Base-by-base conservation (phyloP, 1,139 yeast species). In the Saccharomyces hybrid region DNA sequence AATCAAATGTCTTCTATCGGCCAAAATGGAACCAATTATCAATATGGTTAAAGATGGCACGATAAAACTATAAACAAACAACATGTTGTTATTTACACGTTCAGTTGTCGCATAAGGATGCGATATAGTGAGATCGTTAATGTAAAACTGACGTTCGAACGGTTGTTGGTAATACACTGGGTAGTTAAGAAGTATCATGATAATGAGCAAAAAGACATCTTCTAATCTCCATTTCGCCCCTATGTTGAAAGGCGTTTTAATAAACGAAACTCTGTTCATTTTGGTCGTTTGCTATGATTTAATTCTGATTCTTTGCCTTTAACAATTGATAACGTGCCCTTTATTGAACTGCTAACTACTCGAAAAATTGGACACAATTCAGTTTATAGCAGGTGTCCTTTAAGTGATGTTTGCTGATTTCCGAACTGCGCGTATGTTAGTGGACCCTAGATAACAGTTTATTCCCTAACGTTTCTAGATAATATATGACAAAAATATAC, bases 21-120 rank as follows among this genome's bases (percentile, higher is more conserved):
- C 76, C 27, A 75, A 54, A 3, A 70, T 38, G 7, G 74, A 57
- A 16, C 78, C 70, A 6, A 76, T 60, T 0, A 66, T 48, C 5
- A 68, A 49, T 11, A 81, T 75, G 11, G 72, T 65, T 11, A 67
- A 53, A 2, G 69, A 57, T 7, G 87, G 86, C 2, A 77, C 64
- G 8, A 73, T 57, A 6, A 75, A 62, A 27, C 80, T 74, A 57
- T 69, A 75, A 31, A 71, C 66, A 50, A 75, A 63, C 54, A 76
- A 69, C 60, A 62, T 70, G 55, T 57, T 66, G 48, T 68, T 77
- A 19, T 76, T 68, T 11, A 88, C 91, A 29, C 87, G 73, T 66
- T 88, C 90, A 25, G 72, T 73, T 47, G 75, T 78, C 0, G 93
- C 85, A 66, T 79, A 85, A 0, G 95, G 95, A 67, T 88, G 93